Evolutionary conservation across 1,284 basidiomycete genomes (phyloP), one percentile per base, ranked within the genome.

Genomic region (Trichosporon coremiiforme): DNA sequence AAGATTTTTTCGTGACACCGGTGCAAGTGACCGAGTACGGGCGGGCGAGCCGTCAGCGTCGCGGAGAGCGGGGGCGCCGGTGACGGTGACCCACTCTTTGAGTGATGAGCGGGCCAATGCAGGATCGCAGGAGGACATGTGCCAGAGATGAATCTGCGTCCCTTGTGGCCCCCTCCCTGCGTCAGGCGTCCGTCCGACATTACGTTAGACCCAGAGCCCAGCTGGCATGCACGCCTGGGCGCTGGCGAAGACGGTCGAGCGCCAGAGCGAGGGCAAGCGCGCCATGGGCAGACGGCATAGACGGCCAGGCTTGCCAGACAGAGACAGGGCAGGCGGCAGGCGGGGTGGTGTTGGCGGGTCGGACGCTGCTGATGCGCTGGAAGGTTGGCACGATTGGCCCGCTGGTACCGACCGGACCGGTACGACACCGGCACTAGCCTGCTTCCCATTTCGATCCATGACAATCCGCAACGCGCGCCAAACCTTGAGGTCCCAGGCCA

Each of bases 371-470:
- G 50, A 53, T 53, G 50, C 20, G 50, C 50, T 53, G 50, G 50
- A 20, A 53, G 50, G 33, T 7, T 25, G 50, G 22, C 25, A 25
- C 10, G 50, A 10, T 7, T 53, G 20, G 9, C 8, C 7, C 22
- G 50, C 50, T 20, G 50, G 50, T 53, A 12, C 50, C 50, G 50
- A 53, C 50, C 50, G 50, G 50, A 53, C 50, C 50, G 50, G 50
- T 53, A 53, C 10, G 22, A 53, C 10, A 12, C 50, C 50, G 50
- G 50, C 7, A 22, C 47, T 50, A 22, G 33, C 17, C 47, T 50
- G 47, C 47, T 50, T 50, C 50, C 50, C 50, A 53, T 53, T 53
- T 53, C 50, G 50, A 53, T 53, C 50, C 50, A 53, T 53, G 50
- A 22, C 50, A 25, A 53, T 53, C 22, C 50, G 50, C 50, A 53